These are phyloP conservation scores for Glebionis coronaria DNA, from an alignment of 129 eudicot genomes.

Conservation along the genomic window DNA sequence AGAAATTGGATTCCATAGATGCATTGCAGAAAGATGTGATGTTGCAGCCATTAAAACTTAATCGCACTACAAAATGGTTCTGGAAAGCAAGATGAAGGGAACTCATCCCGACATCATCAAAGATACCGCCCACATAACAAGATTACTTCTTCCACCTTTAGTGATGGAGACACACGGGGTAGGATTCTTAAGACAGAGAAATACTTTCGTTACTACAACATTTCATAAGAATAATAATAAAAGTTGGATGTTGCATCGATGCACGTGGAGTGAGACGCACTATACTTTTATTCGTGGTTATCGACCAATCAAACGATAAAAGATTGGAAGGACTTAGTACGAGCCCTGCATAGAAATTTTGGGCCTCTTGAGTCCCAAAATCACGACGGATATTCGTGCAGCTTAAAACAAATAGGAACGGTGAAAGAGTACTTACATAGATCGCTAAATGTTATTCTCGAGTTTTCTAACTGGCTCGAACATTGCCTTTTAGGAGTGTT, in stretches of 20 bases:
- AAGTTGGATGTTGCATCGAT: constrained; percentile 9
- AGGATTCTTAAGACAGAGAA: constrained; percentile 16
- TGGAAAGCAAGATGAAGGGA: not conserved
- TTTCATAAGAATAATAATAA: not conserved
- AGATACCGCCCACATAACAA: not conserved
- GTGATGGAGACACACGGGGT: not conserved
- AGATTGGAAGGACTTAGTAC: constrained; percentile 16
- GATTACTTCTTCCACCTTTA: constrained; percentile 6
- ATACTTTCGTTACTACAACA: not conserved
- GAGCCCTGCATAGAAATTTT: constrained; percentile 10
- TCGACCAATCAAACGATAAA: not conserved
- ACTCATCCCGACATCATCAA: no score
- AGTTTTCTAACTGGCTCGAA: not conserved
- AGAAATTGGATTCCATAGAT: constrained; percentile 2
- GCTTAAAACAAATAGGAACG: constrained; percentile 5
- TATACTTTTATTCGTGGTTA: constrained; percentile 11
- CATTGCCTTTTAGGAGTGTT: constrained; percentile 8
- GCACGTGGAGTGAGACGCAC: constrained; percentile 23
- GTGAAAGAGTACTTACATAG: constrained; percentile 8
- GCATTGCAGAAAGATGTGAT: not conserved
- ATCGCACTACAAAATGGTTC: not conserved
- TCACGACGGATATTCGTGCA: constrained; percentile 6
- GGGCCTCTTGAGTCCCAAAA: constrained; percentile 12
- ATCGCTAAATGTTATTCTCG: constrained; percentile 8
- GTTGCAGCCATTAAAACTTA: not conserved